Evolutionary conservation across 768 basidiomycete species (phyloP).

Genomic region (Mycena albidolilacea): DNA sequence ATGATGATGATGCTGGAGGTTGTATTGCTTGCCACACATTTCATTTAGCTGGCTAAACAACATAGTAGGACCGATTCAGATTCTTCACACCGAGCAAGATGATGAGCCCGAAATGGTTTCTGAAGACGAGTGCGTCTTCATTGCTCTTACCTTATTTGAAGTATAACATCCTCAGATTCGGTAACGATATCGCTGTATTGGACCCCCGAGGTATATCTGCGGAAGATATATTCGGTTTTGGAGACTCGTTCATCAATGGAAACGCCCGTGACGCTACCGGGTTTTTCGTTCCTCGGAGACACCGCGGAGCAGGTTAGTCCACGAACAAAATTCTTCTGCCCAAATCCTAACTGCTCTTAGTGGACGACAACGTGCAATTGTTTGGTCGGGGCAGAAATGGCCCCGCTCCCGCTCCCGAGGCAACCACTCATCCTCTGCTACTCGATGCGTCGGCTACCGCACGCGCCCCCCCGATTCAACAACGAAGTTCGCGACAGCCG

Average conservation of each 20-base stretch:
- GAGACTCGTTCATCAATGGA: conserved; percentile 65
- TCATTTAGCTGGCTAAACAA: conserved; percentile 39
- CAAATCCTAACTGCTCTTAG: conserved; percentile 42
- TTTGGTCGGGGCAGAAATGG: conserved; percentile 74
- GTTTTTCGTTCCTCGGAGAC: conserved; percentile 69
- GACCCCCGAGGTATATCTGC: conserved; percentile 56
- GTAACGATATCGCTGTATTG: conserved; percentile 56
- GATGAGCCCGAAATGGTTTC: conserved; percentile 74
- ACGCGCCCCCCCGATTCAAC: conserved; percentile 60
- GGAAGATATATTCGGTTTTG: conserved; percentile 70
- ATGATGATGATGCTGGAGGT: conserved; percentile 76
- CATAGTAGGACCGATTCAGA: conserved; percentile 63
- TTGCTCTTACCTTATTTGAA: neutral
- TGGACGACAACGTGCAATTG: conserved; percentile 70
- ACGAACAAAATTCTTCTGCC: conserved; percentile 7
- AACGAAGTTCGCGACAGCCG: conserved; percentile 67
- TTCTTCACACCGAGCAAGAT: conserved; percentile 74
- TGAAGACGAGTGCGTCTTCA: conserved; percentile 70
- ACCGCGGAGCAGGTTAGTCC: conserved; percentile 60
- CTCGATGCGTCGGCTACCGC: conserved; percentile 69
- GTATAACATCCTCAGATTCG: conserved; percentile 49
- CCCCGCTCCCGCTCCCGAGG: conserved; percentile 70
- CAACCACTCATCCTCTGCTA: conserved; percentile 87
- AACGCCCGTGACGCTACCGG: conserved; percentile 62
- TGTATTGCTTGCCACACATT: conserved; percentile 42